These are phyloP conservation scores for Candida quercuum DNA, from an alignment of 805 yeast genomes.

Conservation along the genomic window DNA sequence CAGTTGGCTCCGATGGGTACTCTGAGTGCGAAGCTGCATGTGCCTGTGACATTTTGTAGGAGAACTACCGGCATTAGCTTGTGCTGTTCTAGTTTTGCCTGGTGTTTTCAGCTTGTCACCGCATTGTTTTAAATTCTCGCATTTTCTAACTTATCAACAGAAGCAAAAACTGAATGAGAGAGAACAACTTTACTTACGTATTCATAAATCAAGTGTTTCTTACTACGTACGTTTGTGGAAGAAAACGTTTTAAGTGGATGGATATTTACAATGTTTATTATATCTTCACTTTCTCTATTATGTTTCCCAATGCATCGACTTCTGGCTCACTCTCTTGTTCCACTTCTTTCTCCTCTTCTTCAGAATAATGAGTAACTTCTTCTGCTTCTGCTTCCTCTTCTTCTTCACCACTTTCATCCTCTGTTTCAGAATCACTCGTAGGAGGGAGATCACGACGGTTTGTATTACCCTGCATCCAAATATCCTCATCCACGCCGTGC, in stretches of 20 bases:
- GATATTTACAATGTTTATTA: too few species aligned
- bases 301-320: conserved; percentile 18
- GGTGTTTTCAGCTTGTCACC: too few species aligned
- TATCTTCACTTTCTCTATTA: conserved; percentile 10
- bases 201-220: too few species aligned
- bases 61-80: too few species aligned
- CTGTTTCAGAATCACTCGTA: conserved; percentile 23
- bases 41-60: background rate
- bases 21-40: background rate
- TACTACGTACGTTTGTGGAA: background rate
- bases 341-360: conserved; percentile 7
- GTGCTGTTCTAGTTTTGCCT: too few species aligned
- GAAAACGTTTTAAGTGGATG: conserved; percentile 1
- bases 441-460: conserved; percentile 39
- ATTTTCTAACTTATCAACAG: too few species aligned
- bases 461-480: conserved; percentile 77
- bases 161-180: background rate
- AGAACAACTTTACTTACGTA: background rate
- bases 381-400: conserved; percentile 18
- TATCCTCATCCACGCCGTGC: conserved; percentile 47
- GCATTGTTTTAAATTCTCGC: too few species aligned
- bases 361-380: conserved; percentile 9
- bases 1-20: background rate
- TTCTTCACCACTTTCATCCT: conserved; percentile 19
- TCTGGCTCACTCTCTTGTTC: conserved; percentile 8